Percentiles rank a stretch among this genome's conserved stretches.
phyloP scores from a whole-genome alignment of 2,329 filamentous ascomycete genomes.

The Fusarium solani-melongenae region DNA sequence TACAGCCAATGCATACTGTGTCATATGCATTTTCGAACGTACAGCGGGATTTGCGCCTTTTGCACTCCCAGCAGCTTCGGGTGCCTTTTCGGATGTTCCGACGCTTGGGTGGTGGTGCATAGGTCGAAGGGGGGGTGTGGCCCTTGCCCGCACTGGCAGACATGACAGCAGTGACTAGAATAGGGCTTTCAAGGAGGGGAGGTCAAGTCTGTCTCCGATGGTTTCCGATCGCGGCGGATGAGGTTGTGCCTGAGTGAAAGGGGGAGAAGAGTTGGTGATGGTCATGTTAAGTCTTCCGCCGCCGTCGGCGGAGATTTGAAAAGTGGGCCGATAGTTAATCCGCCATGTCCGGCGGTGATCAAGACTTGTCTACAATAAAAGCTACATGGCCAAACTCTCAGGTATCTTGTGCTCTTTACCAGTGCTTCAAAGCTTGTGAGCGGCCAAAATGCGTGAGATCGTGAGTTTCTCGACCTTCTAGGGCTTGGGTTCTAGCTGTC shows the following conservation, averaged over 20 bases:
- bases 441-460: background rate
- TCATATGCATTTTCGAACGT: constrained; percentile 1
- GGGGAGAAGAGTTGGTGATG: background rate
- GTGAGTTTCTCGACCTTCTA: background rate
- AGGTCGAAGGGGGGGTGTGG: background rate
- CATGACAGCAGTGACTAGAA: background rate
- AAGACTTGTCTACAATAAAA: background rate
- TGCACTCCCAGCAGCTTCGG: constrained; percentile 26
- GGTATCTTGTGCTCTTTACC: background rate
- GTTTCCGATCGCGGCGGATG: background rate
- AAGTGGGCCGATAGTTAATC: background rate
- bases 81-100: constrained; percentile 25
- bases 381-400: background rate
- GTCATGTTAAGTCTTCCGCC: background rate
- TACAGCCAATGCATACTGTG: constrained; percentile 8
- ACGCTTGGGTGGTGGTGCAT: constrained; percentile 4
- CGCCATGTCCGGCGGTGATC: background rate
- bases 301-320: background rate
- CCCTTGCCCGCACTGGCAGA: background rate
- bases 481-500: background rate
- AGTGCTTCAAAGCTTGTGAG: background rate
- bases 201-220: background rate
- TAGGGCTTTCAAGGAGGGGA: background rate
- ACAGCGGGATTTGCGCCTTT: constrained; percentile 21
- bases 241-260: background rate